Percentiles rank a stretch among this genome's conserved stretches.
These are phyloP conservation scores for Sporothrix sp. DNA, from an alignment of 2,329 filamentous ascomycete species.

Conservation along the genomic window DNA sequence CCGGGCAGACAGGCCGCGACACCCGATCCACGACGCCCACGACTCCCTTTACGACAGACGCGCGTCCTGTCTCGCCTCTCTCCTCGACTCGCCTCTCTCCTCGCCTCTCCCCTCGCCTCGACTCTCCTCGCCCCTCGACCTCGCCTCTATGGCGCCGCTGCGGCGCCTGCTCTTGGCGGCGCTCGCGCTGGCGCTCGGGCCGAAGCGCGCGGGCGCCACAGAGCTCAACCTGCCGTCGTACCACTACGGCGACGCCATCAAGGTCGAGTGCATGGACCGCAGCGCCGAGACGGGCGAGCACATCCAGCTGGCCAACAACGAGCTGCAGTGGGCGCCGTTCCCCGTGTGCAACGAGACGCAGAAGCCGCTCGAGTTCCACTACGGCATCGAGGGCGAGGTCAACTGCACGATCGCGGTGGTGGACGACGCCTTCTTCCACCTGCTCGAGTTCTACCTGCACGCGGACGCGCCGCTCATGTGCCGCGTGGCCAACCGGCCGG, in stretches of 20 bases:
- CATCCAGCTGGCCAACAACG: conserved; percentile 68
- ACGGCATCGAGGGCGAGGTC: conserved; percentile 70
- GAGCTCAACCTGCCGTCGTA: conserved; percentile 48
- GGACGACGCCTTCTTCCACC: conserved; percentile 72
- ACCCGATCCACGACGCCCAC: no score
- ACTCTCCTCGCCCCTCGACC: no score
- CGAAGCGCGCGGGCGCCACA: conserved; percentile 23
- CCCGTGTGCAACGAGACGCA: conserved; percentile 81
- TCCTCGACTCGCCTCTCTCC: no score
- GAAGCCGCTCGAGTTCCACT: conserved; percentile 72
- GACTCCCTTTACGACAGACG: no score
- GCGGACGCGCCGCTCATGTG: conserved; percentile 89
- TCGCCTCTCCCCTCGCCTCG: no score
- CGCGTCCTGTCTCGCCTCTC: no score
- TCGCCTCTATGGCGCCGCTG: background rate
- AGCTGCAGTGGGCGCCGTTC: conserved; percentile 88
- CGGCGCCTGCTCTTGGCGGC: background rate
- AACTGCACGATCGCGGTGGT: conserved; percentile 77
- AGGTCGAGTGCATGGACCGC: conserved; percentile 64
- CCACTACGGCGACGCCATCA: conserved; percentile 56
- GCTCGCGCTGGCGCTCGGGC: conserved; percentile 16
- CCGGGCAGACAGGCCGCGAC: no score
- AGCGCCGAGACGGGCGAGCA: conserved; percentile 80
- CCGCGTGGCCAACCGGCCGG: conserved; percentile 72
- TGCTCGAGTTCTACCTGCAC: conserved; percentile 96